Percentiles rank a stretch among this genome's conserved stretches.
Evolutionary conservation across 2,329 filamentous ascomycete species (phyloP).

Genomic region (Pseudogymnoascus sp.): DNA sequence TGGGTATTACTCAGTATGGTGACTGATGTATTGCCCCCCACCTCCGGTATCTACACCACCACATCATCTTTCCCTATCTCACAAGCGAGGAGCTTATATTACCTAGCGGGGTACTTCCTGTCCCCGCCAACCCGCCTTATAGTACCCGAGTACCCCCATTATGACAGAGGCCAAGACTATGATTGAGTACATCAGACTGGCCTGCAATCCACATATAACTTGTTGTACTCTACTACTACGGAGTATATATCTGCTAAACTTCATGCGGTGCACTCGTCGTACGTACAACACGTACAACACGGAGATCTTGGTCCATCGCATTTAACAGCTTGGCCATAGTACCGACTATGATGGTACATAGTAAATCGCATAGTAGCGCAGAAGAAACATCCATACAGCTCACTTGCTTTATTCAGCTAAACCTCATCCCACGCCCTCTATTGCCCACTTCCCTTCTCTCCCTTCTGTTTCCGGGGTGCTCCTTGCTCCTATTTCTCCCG

Average conservation of each 20-base stretch:
- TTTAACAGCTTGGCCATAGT: neutral
- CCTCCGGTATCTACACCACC: neutral
- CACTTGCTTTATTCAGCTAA: slow-evolving; percentile 5
- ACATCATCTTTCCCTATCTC: neutral
- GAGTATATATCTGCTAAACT: neutral
- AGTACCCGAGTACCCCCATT: neutral
- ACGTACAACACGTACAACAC: neutral
- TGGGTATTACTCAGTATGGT: slow-evolving; percentile 1
- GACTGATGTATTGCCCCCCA: slow-evolving; percentile 7
- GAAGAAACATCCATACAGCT: neutral
- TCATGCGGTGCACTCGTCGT: neutral
- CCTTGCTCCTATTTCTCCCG: slow-evolving; percentile 4
- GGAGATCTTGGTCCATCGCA: neutral
- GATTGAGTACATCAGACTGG: neutral
- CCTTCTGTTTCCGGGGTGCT: neutral
- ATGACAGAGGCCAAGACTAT: slow-evolving; percentile 3
- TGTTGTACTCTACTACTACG: neutral
- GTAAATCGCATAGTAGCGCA: neutral
- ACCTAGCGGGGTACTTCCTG: neutral
- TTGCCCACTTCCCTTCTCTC: neutral
- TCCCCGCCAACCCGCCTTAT: neutral
- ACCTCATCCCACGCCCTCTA: neutral
- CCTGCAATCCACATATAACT: neutral
- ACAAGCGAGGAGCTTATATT: slow-evolving; percentile 7
- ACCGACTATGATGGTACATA: neutral